phyloP scores from a whole-genome alignment of 306 rosid genomes.

The Sindora glabra region DNA sequence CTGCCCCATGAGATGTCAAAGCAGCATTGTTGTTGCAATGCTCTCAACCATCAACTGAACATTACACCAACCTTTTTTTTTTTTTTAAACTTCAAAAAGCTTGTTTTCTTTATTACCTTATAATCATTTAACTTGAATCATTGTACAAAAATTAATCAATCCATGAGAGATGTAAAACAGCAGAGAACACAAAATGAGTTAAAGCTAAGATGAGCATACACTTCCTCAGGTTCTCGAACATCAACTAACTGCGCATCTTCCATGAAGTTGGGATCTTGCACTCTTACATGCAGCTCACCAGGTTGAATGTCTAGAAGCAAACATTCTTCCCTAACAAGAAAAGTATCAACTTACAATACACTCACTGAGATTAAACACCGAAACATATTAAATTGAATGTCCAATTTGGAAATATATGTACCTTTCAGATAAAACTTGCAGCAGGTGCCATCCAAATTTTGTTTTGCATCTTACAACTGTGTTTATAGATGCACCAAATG shows the following conservation, averaged over 20 bases:
- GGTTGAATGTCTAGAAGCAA: slow-evolving; percentile 71
- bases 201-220: slow-evolving; percentile 39
- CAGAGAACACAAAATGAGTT: not conserved
- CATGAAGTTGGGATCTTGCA: slow-evolving; percentile 66
- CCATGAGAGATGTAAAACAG: not conserved
- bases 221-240: slow-evolving; percentile 94
- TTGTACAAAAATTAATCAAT: not conserved
- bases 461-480: slow-evolving; percentile 86
- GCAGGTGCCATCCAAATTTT: slow-evolving; percentile 90
- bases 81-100: not conserved
- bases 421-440: slow-evolving; percentile 57
- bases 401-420: slow-evolving; percentile 14
- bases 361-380: not conserved
- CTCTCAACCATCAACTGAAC: not conserved
- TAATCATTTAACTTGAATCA: not conserved
- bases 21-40: not conserved
- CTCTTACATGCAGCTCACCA: slow-evolving; percentile 49
- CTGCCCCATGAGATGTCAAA: not conserved
- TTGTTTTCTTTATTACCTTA: not conserved
- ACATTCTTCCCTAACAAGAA: slow-evolving; percentile 57
- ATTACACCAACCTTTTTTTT: not conserved
- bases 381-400: not conserved
- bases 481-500: slow-evolving; percentile 78
- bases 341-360: slow-evolving; percentile 14
- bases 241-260: slow-evolving; percentile 80